phyloP scores from a whole-genome alignment of 371 early-diverging fungal species.

The Mucor mucedo region DNA sequence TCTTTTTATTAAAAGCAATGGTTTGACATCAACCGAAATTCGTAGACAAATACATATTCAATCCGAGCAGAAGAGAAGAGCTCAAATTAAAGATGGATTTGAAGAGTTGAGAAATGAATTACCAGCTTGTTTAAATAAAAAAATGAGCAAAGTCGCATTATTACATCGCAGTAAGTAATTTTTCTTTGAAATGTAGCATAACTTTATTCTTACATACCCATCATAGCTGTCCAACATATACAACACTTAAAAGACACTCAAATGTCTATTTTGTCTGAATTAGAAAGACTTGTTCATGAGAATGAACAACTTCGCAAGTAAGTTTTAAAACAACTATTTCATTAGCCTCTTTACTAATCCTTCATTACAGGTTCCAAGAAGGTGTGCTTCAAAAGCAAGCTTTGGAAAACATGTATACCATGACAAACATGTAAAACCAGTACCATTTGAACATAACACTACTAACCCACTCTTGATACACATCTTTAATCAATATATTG shows the following conservation, averaged over 20 bases:
- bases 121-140: conserved; percentile 40
- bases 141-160: conserved; percentile 44
- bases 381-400: conserved; percentile 38
- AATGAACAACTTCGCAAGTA: conserved; percentile 50
- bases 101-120: conserved; percentile 43
- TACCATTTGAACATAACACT: background rate
- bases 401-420: conserved; percentile 39
- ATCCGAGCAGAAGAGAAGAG: conserved; percentile 55
- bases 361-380: conserved; percentile 33
- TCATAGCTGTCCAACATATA: conserved; percentile 44
- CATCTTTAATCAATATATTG: conserved; percentile 17
- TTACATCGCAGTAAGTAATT: conserved; percentile 45
- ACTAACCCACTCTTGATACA: conserved; percentile 3
- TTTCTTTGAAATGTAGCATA: background rate
- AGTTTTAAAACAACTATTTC: conserved; percentile 3
- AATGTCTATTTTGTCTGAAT: conserved; percentile 39
- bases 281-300: conserved; percentile 43
- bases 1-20: conserved; percentile 7
- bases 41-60: conserved; percentile 55
- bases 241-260: conserved; percentile 45
- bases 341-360: background rate
- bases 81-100: conserved; percentile 51
- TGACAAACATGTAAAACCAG: conserved; percentile 31
- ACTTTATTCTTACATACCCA: background rate
- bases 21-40: conserved; percentile 35